Evolutionary conservation across 2,329 filamentous ascomycete species (phyloP).

Genomic region (Colletotrichum orbiculare): DNA sequence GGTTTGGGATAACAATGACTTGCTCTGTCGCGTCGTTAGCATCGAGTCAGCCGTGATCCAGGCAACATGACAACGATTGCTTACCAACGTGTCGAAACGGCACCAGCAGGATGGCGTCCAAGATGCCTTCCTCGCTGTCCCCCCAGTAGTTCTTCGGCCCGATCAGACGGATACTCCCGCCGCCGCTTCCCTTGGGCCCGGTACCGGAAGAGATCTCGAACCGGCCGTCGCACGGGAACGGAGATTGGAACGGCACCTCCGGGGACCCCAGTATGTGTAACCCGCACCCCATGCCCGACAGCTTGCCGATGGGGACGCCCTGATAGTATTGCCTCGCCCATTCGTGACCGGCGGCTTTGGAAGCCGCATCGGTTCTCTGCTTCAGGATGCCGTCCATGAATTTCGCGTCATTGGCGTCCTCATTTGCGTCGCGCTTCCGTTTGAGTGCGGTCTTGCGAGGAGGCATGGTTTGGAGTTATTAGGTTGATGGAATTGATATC

Average conservation of each 20-base stretch:
- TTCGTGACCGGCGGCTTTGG: neutral
- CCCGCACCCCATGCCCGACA: neutral
- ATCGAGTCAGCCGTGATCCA: neutral
- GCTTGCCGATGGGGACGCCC: neutral
- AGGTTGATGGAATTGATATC: too few species aligned
- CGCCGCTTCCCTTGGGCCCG: neutral
- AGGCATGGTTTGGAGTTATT: too few species aligned
- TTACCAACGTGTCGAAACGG: neutral
- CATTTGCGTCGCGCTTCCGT: conserved; percentile 13
- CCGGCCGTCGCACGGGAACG: conserved; percentile 1
- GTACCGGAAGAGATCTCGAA: conserved; percentile 1
- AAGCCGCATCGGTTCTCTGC: neutral
- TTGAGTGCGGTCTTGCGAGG: neutral
- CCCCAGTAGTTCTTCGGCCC: neutral
- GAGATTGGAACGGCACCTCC: neutral
- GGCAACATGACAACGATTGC: neutral
- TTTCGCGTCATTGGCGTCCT: conserved; percentile 2
- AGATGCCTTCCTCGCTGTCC: neutral
- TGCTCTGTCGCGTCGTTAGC: conserved; percentile 1
- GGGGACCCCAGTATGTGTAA: neutral
- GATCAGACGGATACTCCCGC: neutral
- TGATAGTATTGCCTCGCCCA: conserved; percentile 13
- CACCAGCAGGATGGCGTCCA: neutral
- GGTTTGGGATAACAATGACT: neutral
- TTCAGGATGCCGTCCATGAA: conserved; percentile 2